These are phyloP conservation scores for Fraxinus angustifolia DNA, from an alignment of 305 asterid genomes.

Conservation along the genomic window DNA sequence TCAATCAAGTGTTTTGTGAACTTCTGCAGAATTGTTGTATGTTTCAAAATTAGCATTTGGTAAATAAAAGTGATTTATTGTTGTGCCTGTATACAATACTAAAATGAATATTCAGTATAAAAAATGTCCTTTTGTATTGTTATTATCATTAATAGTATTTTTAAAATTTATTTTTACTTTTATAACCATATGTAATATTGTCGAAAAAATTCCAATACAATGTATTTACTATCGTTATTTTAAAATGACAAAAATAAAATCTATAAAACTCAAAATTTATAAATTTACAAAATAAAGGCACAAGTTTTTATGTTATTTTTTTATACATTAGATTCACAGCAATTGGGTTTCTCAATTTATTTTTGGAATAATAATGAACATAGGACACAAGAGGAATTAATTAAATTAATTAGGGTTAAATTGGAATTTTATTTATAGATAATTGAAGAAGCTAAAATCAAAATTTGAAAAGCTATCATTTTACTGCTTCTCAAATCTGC, in stretches of 20 bases:
- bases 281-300: not conserved
- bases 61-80: not conserved
- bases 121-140: not conserved
- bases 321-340: not conserved
- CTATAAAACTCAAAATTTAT: not conserved
- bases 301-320: not conserved
- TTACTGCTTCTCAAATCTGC: not conserved
- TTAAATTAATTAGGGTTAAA: not conserved
- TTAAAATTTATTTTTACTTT: too few species aligned
- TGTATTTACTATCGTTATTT: not conserved
- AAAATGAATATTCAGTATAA: not conserved
- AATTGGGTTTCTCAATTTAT: not conserved
- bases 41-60: not conserved
- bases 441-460: not conserved
- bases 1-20: not conserved
- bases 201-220: not conserved
- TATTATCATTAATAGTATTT: not conserved
- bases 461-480: not conserved
- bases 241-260: not conserved
- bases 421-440: not conserved
- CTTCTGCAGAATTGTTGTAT: not conserved
- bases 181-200: not conserved
- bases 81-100: not conserved
- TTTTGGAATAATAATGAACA: not conserved
- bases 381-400: not conserved